Percentiles rank a stretch among this genome's conserved stretches.
phyloP scores from a whole-genome alignment of 2,329 filamentous ascomycete species.

The Venturia oleaginea region DNA sequence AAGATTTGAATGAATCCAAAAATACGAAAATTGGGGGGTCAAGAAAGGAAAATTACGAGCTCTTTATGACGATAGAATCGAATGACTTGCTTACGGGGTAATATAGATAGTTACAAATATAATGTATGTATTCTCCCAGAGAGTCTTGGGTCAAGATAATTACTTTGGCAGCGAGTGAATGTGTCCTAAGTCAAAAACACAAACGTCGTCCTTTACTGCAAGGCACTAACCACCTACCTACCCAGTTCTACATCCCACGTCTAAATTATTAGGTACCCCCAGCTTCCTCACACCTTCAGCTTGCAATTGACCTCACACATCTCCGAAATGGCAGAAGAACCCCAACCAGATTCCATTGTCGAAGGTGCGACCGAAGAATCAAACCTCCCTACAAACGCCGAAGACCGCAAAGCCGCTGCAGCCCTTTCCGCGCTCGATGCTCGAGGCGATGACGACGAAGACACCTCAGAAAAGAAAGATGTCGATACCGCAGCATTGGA shows the following conservation, averaged over 20 bases:
- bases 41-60: background rate
- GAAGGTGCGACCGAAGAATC: slow-evolving; percentile 52
- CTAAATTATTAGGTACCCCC: background rate
- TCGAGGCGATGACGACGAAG: slow-evolving; percentile 38
- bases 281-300: background rate
- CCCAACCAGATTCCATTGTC: slow-evolving; percentile 48
- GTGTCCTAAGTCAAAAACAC: background rate
- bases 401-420: slow-evolving; percentile 68
- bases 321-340: slow-evolving; percentile 47
- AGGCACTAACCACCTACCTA: background rate
- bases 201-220: background rate
- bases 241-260: background rate
- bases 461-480: slow-evolving; percentile 32
- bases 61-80: background rate
- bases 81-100: background rate
- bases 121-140: background rate
- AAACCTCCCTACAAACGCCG: slow-evolving; percentile 48
- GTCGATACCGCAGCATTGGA: slow-evolving; percentile 62
- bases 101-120: background rate
- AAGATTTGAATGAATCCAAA: background rate
- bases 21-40: background rate
- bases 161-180: background rate
- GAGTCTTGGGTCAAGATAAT: too few relatives aligned
- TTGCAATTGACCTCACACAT: background rate
- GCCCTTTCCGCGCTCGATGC: slow-evolving; percentile 62